Base-by-base conservation (phyloP, 208 protist genomes). In the Leishmania arabica region DNA sequence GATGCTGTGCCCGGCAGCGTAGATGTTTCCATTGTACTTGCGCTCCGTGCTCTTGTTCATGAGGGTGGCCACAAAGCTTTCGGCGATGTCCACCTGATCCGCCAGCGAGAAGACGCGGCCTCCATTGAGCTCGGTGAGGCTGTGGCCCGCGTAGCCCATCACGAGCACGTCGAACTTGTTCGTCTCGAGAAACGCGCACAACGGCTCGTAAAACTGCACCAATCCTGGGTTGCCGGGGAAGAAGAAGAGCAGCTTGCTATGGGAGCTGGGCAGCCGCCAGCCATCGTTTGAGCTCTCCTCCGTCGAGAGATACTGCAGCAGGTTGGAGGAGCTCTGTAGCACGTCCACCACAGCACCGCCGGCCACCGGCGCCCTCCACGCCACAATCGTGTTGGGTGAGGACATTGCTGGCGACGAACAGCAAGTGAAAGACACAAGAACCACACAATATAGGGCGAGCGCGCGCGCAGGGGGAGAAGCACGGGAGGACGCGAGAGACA, bases 1-100 rank as follows among this genome's bases (percentile, higher is more conserved):
- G 68, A 96, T 94, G 77, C 93, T 96, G 76, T 96, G 93, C 5
- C 93, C 93, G n/a, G 80, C 93, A 51, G 95, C 82, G 68, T 86
- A 95, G 15, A 96, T 78, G 76, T 88, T 79, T 21, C 85, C 78
- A 1, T 77, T 77, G 79, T 96, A 96, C 81, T 81, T 85, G 15
- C 54, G 45, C 21, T 70, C 71, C n/a, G 65, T 31, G 17, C 77
- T 79, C 11, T 65, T 42, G 49, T 84, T 84, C 17, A 90, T 11
- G 13, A 93, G 54, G 0, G 78, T 66, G 2, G 42, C 66, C 0
- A 88, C 54, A 79, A 96, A 95, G 37, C 88, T 83, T 49, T 89
- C 86, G 3, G 90, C 91, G 8, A 90, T 72, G 31, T 96, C 91
- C 27, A 96, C 73, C 66, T 96, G 93, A 34, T 96, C 93, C 19